These are phyloP conservation scores for Yamadazyma ubonensis DNA, from an alignment of 805 yeast genomes.

Conservation along the genomic window DNA sequence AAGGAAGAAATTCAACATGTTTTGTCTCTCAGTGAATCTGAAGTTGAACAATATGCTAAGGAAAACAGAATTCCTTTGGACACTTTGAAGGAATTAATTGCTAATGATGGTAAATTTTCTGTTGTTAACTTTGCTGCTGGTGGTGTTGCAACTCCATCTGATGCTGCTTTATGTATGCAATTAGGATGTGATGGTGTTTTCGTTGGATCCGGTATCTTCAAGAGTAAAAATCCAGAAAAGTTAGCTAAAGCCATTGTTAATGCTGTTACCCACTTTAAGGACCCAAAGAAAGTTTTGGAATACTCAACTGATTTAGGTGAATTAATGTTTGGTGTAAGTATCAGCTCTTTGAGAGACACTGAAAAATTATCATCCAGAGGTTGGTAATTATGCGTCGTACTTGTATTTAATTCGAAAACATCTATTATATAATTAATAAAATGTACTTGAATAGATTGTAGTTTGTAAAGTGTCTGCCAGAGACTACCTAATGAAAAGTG, in stretches of 20 bases:
- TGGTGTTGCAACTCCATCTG: slow-evolving; percentile 86
- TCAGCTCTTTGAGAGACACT: slow-evolving; percentile 46
- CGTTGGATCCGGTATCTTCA: slow-evolving; percentile 67
- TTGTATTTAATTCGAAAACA: too few species aligned
- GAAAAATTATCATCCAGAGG: slow-evolving; percentile 53
- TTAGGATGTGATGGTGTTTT: slow-evolving; percentile 36
- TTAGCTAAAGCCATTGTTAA: slow-evolving; percentile 77
- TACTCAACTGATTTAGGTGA: slow-evolving; percentile 71
- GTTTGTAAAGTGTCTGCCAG: too few species aligned
- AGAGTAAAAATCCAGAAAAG: slow-evolving; percentile 67
- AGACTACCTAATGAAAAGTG: slow-evolving; percentile 13
- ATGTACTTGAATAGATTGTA: not conserved
- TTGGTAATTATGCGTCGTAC: slow-evolving; percentile 47
- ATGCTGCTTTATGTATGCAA: slow-evolving; percentile 75
- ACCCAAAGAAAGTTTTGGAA: slow-evolving; percentile 58
- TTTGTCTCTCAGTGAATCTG: slow-evolving; percentile 39
- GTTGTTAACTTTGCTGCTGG: slow-evolving; percentile 89
- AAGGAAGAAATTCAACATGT: slow-evolving; percentile 53
- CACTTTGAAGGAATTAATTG: slow-evolving; percentile 49
- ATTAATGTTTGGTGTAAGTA: slow-evolving; percentile 71
- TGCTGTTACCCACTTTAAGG: slow-evolving; percentile 70
- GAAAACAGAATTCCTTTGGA: slow-evolving; percentile 59
- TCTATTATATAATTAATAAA: too few species aligned
- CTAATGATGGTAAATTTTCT: slow-evolving; percentile 60
- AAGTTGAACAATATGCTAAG: slow-evolving; percentile 51